Percentiles rank a stretch among this genome's conserved stretches.
Conservation (phyloP, 257 asterid species). For the Nicotiana attenuata region DNA sequence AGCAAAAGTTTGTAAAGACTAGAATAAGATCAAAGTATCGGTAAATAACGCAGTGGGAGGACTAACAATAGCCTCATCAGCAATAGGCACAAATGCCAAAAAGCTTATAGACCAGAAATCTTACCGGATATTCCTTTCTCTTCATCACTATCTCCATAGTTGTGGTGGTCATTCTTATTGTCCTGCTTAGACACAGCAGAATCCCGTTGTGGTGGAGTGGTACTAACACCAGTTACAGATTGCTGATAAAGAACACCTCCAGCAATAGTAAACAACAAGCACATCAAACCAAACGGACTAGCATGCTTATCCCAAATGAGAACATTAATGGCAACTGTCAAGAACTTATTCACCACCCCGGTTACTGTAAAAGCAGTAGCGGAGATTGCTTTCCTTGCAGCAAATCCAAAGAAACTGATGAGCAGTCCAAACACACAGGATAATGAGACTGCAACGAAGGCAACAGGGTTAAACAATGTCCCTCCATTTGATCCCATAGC, state of each 20-base stretch:
- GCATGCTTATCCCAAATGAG: slow-evolving; percentile 98
- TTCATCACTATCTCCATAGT: slow-evolving; percentile 35
- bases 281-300: slow-evolving; percentile 76
- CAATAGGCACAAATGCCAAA: slow-evolving; percentile 16
- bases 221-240: slow-evolving; percentile 65
- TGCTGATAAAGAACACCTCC: slow-evolving; percentile 97
- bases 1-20: background rate
- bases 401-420: slow-evolving; percentile 95
- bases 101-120: slow-evolving; percentile 44
- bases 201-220: slow-evolving; percentile 38
- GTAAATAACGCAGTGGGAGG: background rate
- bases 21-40: background rate
- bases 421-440: slow-evolving; percentile 95
- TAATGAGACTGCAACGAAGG: slow-evolving; percentile 64
- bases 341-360: slow-evolving; percentile 90
- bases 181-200: slow-evolving; percentile 34
- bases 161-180: slow-evolving; percentile 19
- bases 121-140: slow-evolving; percentile 58
- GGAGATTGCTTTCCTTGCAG: slow-evolving; percentile 90
- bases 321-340: slow-evolving; percentile 91
- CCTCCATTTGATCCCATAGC: slow-evolving; percentile 44
- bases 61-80: slow-evolving; percentile 9
- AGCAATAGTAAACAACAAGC: slow-evolving; percentile 69
- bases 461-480: slow-evolving; percentile 48
- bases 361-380: slow-evolving; percentile 97